phyloP scores from a whole-genome alignment of 2,329 filamentous ascomycete genomes.

The Pseudogymnoascus sp. region DNA sequence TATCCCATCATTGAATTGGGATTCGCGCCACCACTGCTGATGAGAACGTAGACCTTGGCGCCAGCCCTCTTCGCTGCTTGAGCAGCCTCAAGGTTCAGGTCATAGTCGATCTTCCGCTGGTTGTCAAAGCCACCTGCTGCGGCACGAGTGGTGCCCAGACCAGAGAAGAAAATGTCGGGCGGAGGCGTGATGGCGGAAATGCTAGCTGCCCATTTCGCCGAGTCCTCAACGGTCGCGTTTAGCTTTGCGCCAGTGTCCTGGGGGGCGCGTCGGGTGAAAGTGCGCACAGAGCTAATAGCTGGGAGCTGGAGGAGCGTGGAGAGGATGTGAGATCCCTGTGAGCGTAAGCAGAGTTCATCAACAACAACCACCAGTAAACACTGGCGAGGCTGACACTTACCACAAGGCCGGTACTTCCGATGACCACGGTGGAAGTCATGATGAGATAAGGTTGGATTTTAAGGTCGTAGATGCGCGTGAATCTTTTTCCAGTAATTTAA shows the following conservation, averaged over 20 bases:
- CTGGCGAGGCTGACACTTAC: slow-evolving; percentile 31
- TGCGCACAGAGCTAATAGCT: slow-evolving; percentile 44
- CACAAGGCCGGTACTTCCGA: slow-evolving; percentile 44
- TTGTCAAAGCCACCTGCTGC: slow-evolving; percentile 68
- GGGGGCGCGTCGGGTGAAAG: slow-evolving; percentile 62
- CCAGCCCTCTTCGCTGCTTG: slow-evolving; percentile 67
- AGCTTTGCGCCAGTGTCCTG: slow-evolving; percentile 50
- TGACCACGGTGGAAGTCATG: slow-evolving; percentile 41
- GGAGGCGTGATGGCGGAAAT: slow-evolving; percentile 50
- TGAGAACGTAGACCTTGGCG: slow-evolving; percentile 55
- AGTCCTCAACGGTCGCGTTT: slow-evolving; percentile 61
- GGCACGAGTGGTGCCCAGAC: slow-evolving; percentile 72
- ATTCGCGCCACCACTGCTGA: slow-evolving; percentile 39
- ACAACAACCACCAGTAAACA: background rate
- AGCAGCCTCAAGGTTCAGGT: slow-evolving; percentile 75
- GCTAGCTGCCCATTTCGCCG: slow-evolving; percentile 58
- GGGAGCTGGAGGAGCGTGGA: slow-evolving; percentile 51
- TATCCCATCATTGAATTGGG: slow-evolving; percentile 50
- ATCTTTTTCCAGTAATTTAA: background rate
- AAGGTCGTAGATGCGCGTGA: background rate
- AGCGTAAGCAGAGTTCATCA: slow-evolving; percentile 1
- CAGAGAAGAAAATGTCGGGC: slow-evolving; percentile 65
- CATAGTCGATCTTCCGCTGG: slow-evolving; percentile 84
- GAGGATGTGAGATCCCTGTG: slow-evolving; percentile 66
- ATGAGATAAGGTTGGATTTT: slow-evolving; percentile 12